Base-by-base conservation (phyloP, 306 rosid species). In the Psophocarpus tetragonolobus region DNA sequence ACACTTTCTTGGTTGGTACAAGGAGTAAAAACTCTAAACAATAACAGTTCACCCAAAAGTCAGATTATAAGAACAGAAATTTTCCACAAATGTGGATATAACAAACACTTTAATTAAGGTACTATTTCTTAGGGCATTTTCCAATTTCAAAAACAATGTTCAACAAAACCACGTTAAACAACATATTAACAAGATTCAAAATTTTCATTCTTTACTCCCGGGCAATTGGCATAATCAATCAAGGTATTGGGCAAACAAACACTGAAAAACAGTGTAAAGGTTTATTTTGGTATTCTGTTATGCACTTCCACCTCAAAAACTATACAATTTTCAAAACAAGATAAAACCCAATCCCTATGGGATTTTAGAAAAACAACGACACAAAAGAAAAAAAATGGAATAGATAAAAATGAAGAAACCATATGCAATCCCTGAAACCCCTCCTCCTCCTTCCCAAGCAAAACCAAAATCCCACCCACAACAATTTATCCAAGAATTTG, bases 351-450 rank as follows among this genome's bases (percentile, higher is more conserved):
- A 24, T 56, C 51, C 35, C 18, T 8, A 18, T 5, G 66, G 39
- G 73, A 33, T 66, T 38, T 80, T 24, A 38, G 23, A n/a, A 61
- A 73, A 77, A 47, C 42, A 77, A 67, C 13, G 27, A 65, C 57
- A 53, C 17, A 62, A 35, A 53, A 42, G 50, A n/a, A 60, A 60
- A 35, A 68, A 68, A 74, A 41, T 32, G 24, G 36, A 32, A 39
- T 20, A 58, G 24, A 17, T n/a, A n/a, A n/a, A n/a, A n/a, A n/a
- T n/a, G 20, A 50, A 68, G 50, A 66, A 51, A 58, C 38, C 51
- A 36, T 66, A 81, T 71, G 47, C 39, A 85, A 83, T 75, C 84
- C 89, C 87, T 74, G 82, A 58, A 77, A 13, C 13, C 15, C 13
- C 21, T 29, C 15, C 2, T 8, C 6, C 13, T 18, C 58, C n/a